Evolutionary conservation across 441 rosid species (phyloP).

Genomic region (Erodium moschatum): DNA sequence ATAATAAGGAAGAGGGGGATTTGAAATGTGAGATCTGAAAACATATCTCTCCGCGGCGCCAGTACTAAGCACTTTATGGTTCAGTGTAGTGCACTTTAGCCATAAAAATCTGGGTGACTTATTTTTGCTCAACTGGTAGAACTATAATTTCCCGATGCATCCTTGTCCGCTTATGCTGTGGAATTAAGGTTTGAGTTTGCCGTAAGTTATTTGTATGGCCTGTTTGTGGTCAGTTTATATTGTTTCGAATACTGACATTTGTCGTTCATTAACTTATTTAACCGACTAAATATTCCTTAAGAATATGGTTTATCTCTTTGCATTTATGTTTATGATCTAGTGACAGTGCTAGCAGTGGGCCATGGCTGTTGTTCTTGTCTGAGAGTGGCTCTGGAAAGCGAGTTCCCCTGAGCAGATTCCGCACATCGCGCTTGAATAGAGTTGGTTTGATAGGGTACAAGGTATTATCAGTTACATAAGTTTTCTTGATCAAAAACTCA

Average conservation of each 20-base stretch:
- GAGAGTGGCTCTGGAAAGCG: conserved; percentile 5
- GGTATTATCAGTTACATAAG: not conserved
- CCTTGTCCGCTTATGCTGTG: not conserved
- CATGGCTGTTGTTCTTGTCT: conserved; percentile 3
- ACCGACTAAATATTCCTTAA: not conserved
- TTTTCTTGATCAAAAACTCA: not conserved
- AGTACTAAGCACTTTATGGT: not conserved
- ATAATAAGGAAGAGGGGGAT: no score
- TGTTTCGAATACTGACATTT: not conserved
- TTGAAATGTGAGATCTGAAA: no score
- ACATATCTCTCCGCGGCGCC: no score
- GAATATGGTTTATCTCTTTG: not conserved
- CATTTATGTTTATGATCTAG: not conserved
- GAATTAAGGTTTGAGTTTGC: not conserved
- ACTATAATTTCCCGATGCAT: not conserved
- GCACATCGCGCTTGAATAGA: not conserved
- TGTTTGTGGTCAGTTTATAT: not conserved
- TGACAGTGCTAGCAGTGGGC: not conserved
- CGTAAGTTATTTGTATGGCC: not conserved
- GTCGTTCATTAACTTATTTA: not conserved
- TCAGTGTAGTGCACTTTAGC: not conserved
- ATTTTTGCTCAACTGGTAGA: not conserved
- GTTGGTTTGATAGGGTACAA: conserved; percentile 1
- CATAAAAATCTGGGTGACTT: not conserved
- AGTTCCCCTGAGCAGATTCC: conserved; percentile 1